Base-by-base conservation (phyloP, 345 rosid species). In the Clausena lansium region DNA sequence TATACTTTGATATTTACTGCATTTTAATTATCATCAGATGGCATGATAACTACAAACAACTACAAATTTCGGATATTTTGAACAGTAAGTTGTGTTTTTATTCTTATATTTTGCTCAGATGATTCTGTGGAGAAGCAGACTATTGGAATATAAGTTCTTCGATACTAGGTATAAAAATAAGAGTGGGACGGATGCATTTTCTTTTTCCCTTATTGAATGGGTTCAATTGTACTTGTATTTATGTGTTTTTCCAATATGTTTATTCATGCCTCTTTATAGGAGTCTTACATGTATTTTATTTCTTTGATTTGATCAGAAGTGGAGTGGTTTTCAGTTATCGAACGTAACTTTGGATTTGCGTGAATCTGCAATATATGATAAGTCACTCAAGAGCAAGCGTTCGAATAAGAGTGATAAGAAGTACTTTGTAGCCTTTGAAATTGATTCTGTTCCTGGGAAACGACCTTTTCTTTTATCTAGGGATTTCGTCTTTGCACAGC, bases 401-500 rank as follows among this genome's bases (percentile, higher is more conserved):
- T 71, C n/a, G 2, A 28, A 69, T 39, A 60, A 67, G 14, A 71
- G 2, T 24, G 4, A 62, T 25, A 69, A 70, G 45, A 73, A 33
- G 69, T 78, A 75, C 52, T 81, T 84, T 67, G 84, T 79, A 52
- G 76, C 54, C 25, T 76, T 86, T 59, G 41, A 84, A 38, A 36
- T 84, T 24, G 82, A 74, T 50, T 55, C 80, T 9, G n/a, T 58
- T 65, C 75, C 64, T 54, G 76, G 33, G 70, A 45, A 1, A 58
- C 77, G 78, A 13, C 87, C 89, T 24, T 84, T 82, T 75, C 77
- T 86, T 47, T 76, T 82, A 11, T 86, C 89, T 2, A 80, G 87
- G 78, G 89, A 84, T 79, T 84, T 82, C 36, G 87, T 81, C 63
- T 73, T 71, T 71, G 87, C 84, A 25, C 57, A 24, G 38, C 80